Evolutionary conservation across 2,329 filamentous ascomycete genomes (phyloP), one percentile per base, ranked within the genome.

Genomic region (Periglandula ipomoeae): DNA sequence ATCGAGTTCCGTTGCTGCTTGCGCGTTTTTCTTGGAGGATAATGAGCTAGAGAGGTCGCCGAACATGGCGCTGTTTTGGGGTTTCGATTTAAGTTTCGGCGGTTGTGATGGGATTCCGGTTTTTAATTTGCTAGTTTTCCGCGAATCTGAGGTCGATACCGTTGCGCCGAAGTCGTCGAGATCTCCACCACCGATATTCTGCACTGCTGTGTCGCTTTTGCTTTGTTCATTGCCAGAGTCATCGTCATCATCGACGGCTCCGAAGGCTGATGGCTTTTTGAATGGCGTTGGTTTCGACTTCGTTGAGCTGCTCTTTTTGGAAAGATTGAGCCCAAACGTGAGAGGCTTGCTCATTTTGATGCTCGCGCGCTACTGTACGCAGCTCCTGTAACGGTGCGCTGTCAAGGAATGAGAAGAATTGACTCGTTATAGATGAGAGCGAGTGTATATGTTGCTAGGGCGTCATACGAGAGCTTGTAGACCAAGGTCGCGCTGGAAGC

Each of bases 1-100:
- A 58, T 93, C 87, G 8, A 85, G 61, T 51, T 79, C 74, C 52
- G 81, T 73, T 2, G 85, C 86, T 15, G 79, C 78, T 53, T 82
- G 73, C 34, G 79, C 77, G 56, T 85, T 75, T 56, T 78, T 81
- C 47, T 79, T 77, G 23, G 84, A 79, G 26, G 79, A 71, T 27
- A 84, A 71, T 1, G 78, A 69, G 57, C 79, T 79, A 3, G 85
- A 86, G 1, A 88, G 74, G 59, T 89, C 84, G 32, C 76, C 77
- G 56, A 80, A 83, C 60, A 74, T 70, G 44, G 68, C 67, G 48
- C 65, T 70, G 11, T 62, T 56, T 47, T 62, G 59, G 4, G 64
- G 62, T 51, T 74, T 76, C 24, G 65, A 56, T 49, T 73, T 74
- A 43, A 70, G 60, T 58, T 69, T 66, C 49, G 75, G 68, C 41